Evolutionary conservation across 371 early-diverging fungal genomes (phyloP), one percentile per base, ranked within the genome.

Genomic region (Mucor plumbeus): DNA sequence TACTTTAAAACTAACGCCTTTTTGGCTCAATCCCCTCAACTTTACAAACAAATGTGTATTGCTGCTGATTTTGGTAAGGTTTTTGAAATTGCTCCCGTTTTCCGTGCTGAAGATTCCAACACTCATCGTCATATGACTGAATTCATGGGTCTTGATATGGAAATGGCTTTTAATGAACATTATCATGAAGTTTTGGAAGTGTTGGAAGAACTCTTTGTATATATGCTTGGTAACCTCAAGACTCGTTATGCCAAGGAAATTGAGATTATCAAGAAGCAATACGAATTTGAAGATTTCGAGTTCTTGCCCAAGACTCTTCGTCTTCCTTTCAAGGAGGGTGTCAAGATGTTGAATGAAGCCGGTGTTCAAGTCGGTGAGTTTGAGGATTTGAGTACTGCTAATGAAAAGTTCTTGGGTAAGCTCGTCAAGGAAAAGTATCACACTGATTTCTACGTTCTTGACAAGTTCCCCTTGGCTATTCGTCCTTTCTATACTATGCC

Each of bases 401-500:
- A 90, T 55, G 99, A 99, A 83, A 93, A 93, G 72, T 75, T 81
- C 44, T 91, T 99, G 36, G 99, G 99, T 65, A 82, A 88, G 66
- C 84, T 99, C 33, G 95, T 99, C 67, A 92, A 92, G 75, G 93
- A 95, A 64, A 96, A 96, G 86, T 97, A 98, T 82, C 82, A 91
- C 70, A 97, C 98, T 35, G 99, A 99, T 84, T 97, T 99, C 69
- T 99, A 95, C 88, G 97, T 99, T 77, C 84, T 99, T 62, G 99
- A 98, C 90, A 99, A 99, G 84, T 99, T 99, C 93, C 99, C 99
- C 41, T 82, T 94, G 65, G 90, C 80, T 5, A 93, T 97, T 33
- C 91, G 99, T 60, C 99, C 99, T 34, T 99, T 99, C 90, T 99
- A 99, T 90, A 99, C 99, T 33, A 99, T 98, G 95, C 97, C 97